Percentiles rank a stretch among this genome's conserved stretches.
phyloP scores from a whole-genome alignment of 108 stramenopile species.

The Fragilaria radians region DNA sequence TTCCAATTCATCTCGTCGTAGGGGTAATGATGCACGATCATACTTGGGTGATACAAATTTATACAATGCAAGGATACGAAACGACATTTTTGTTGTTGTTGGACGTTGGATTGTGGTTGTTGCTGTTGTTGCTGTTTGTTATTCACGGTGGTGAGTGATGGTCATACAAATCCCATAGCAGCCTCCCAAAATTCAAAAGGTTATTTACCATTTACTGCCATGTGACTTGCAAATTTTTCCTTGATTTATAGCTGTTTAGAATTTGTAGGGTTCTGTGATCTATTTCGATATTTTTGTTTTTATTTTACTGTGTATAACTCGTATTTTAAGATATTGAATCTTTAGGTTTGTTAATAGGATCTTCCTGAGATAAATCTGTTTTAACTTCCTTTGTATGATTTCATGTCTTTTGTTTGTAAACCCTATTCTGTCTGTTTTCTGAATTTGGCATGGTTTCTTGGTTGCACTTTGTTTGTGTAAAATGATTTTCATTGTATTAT shows the following conservation, averaged over 20 bases:
- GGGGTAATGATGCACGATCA: background rate
- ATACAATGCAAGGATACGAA: slow-evolving; percentile 46
- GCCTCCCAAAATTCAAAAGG: background rate
- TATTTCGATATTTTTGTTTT: background rate
- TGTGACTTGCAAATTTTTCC: background rate
- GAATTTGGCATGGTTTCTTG: no score
- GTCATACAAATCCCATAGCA: background rate
- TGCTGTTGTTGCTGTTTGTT: background rate
- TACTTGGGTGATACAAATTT: slow-evolving; percentile 30
- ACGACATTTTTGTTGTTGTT: background rate
- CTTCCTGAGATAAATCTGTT: no score
- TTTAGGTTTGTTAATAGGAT: no score
- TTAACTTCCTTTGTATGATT: no score
- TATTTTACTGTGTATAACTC: background rate
- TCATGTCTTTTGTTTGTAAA: no score
- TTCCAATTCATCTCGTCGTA: no score
- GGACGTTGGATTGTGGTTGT: background rate
- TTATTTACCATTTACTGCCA: background rate
- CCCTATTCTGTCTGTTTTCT: no score
- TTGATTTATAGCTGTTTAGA: no score
- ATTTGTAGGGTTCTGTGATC: background rate
- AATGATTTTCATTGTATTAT: no score
- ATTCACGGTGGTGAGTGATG: background rate
- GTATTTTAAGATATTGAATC: no score
- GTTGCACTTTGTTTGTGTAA: no score